Evolutionary conservation across 2,329 filamentous ascomycete genomes (phyloP), one percentile per base, ranked within the genome.

Genomic region (Xylaria sp.): DNA sequence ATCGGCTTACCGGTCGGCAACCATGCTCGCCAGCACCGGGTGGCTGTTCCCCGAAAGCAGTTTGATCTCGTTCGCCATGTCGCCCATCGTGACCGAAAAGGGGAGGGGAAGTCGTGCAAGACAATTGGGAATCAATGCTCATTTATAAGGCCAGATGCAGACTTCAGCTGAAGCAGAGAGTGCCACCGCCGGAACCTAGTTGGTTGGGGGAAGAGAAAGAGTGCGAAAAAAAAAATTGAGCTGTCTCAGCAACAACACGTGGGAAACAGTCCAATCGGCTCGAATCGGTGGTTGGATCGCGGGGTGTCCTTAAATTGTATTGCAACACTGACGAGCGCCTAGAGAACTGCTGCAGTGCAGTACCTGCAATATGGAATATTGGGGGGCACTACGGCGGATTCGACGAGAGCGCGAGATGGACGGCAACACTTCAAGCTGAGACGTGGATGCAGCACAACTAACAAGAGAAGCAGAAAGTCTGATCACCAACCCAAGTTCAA

Each of bases 41-140:
- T 81, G 79, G 73, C 79, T 80, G 64, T 79, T 80, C 72, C 79
- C 79, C 69, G 79, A 76, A 53, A 81, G 77, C 70, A 81, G 61
- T 69, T 81, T 81, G 75, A 81, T 80, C 71, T 80, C 78, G 72
- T 80, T 80, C 67, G 69, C 69, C 69, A 71, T 71, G 68, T 71
- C 69, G 61, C 65, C 69, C 69, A 71, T 71, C 49, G 45, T 71
- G 68, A 63, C 53, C 44, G 55, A 49, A 57, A 55, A 42, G 61
- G 29, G 65, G 55, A 49, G 62, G 47, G 63, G 56, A 27, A 44
- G 57, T 10, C 15, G 17, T 25, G 56, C 38, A 22, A 22, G 25
- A 15, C 31, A 39, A 49, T 20, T 17, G 65, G 65, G 59, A 55
- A 53, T 66, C 39, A 51, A 42, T 59, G 39, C 42, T 57, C 29